Evolutionary conservation across 2,329 filamentous ascomycete species (phyloP), one percentile per base, ranked within the genome.

Genomic region (Claviceps capensis): DNA sequence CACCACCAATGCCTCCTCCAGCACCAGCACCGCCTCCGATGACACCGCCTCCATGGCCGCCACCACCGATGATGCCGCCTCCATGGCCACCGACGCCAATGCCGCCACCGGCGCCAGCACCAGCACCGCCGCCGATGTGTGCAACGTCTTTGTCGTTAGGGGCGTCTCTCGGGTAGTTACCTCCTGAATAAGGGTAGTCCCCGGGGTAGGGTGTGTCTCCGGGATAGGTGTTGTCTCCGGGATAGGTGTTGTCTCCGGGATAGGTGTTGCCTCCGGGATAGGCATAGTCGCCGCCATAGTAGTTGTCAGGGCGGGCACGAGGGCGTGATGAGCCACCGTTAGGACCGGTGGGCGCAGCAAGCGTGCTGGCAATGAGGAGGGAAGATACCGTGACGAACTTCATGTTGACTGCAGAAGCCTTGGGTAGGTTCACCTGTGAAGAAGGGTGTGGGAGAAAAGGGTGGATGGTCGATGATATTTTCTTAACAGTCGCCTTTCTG

Each of bases 321-420:
- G 50, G 46, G 38, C 41, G 37, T 16, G 47, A 36, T 47, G 30
- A 38, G 13, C 26, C 26, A 3, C 26, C 26, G 26, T 30, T 30
- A 9, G 26, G 26, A 7, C 26, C 26, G 26, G 53, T 49, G 6
- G 56, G 56, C n/a, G 58, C 54, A 30, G 57, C 57, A 8, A 58
- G 52, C n/a, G 52, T 51, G 38, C 54, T 48, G 34, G 47, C 55
- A 30, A 58, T 34, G 22, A 58, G 54, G 34, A 58, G 47, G 17
- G 55, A 40, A 17, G 55, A 51, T 30, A 48, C 51, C 11, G 48
- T 41, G 46, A 57, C 41, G 51, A 55, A 56, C 52, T 56, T 52
- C 56, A 58, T 58, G 22, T 49, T 58, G 46, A 44, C 19, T 11
- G 4, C 6, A 16, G 47, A 6, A 16, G 11, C 14, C 13, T 2